Percentiles rank a stretch among this genome's conserved stretches.
Conservation (phyloP, 176 grass and related monocot genomes). For the Eragrostis nindensis region DNA sequence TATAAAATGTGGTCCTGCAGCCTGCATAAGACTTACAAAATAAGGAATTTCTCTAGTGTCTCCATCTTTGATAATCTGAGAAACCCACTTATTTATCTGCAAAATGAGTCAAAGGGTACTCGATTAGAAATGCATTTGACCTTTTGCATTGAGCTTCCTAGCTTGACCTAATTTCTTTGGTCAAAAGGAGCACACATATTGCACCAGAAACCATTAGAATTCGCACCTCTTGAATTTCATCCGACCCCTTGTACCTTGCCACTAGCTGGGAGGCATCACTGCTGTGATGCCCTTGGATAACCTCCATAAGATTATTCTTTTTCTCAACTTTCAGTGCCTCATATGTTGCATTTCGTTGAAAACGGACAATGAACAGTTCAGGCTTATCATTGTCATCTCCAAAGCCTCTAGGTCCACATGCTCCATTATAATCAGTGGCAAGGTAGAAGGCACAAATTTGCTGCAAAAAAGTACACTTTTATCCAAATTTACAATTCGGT, state of each 20-base stretch:
- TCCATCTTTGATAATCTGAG: constrained; percentile 87
- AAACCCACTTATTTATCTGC: constrained; percentile 90
- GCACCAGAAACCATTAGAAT: constrained; percentile 33
- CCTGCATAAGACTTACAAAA: constrained; percentile 76
- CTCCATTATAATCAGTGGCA: constrained; percentile 62
- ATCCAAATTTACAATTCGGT: not conserved
- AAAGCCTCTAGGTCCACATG: constrained; percentile 77
- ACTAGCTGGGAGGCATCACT: constrained; percentile 79
- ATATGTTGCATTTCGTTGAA: constrained; percentile 87
- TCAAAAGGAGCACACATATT: constrained; percentile 19
- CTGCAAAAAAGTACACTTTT: constrained; percentile 42
- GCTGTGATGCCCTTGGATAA: constrained; percentile 49
- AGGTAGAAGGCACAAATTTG: constrained; percentile 81
- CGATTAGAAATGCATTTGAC: constrained; percentile 18
- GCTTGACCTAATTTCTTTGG: constrained; percentile 26
- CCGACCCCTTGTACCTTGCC: constrained; percentile 80
- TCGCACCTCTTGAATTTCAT: constrained; percentile 79
- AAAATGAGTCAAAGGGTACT: constrained; percentile 28
- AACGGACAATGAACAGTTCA: constrained; percentile 81
- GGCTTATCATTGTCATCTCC: constrained; percentile 78
- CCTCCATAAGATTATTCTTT: constrained; percentile 58
- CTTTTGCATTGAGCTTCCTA: not conserved
- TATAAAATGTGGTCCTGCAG: not conserved
- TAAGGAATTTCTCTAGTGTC: constrained; percentile 88
- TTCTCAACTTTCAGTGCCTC: constrained; percentile 63